Conservation (phyloP, 306 rosid species). For the Trifolium fragiferum region DNA sequence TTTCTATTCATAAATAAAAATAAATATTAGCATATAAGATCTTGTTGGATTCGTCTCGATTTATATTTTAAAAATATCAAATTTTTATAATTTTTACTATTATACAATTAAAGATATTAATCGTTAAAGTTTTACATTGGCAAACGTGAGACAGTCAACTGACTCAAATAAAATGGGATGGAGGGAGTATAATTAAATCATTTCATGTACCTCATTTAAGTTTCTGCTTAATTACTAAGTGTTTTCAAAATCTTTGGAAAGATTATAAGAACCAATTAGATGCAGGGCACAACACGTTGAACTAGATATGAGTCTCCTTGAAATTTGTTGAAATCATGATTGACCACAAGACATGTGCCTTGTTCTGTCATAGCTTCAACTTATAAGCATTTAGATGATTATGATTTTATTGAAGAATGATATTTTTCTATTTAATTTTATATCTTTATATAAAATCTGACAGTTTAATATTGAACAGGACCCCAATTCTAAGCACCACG, state of each 20-base stretch:
- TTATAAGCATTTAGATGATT: background rate
- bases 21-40: too few relatives aligned
- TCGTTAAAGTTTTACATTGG: too few relatives aligned
- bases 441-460: conserved; percentile 39
- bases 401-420: conserved; percentile 18
- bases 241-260: conserved; percentile 27
- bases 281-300: background rate
- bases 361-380: conserved; percentile 21
- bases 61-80: too few relatives aligned
- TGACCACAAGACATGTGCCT: conserved; percentile 1
- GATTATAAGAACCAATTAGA: conserved; percentile 1
- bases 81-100: too few relatives aligned
- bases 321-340: conserved; percentile 20
- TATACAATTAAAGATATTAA: too few relatives aligned
- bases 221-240: conserved; percentile 26
- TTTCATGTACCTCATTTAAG: too few relatives aligned
- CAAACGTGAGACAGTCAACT: too few relatives aligned
- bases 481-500: conserved; percentile 94
- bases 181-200: too few relatives aligned
- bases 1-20: too few relatives aligned
- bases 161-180: too few relatives aligned
- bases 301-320: conserved; percentile 9
- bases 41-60: too few relatives aligned
- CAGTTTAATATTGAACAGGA: conserved; percentile 58
- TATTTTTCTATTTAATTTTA: background rate